These are phyloP conservation scores for Copromyces sp. DNA, from an alignment of 495 filamentous ascomycete species.

Conservation along the genomic window DNA sequence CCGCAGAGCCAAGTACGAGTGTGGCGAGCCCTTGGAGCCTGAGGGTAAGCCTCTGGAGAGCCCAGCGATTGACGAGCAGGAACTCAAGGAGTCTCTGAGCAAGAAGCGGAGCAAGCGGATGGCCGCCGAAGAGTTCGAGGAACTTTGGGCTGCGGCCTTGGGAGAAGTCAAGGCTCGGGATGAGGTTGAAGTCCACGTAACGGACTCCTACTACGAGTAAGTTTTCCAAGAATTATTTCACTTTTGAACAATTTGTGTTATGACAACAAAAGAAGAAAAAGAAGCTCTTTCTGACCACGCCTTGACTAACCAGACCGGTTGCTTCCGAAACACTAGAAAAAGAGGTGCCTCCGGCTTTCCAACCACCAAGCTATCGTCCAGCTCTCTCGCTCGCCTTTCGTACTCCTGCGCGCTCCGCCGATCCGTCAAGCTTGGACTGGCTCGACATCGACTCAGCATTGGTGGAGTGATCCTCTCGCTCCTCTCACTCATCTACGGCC, in stretches of 20 bases:
- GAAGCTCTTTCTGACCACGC: constrained; percentile 28
- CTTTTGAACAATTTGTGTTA: constrained; percentile 6
- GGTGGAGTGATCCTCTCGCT: constrained; percentile 51
- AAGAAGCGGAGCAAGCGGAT: constrained; percentile 67
- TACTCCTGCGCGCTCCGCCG: constrained; percentile 79
- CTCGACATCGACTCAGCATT: constrained; percentile 92
- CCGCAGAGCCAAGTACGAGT: constrained; percentile 79
- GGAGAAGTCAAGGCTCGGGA: constrained; percentile 75
- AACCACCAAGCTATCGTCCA: constrained; percentile 50
- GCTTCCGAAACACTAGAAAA: constrained; percentile 55
- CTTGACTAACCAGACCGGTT: constrained; percentile 68
- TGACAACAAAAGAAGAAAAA: background rate
- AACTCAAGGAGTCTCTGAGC: constrained; percentile 63
- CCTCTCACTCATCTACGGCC: constrained; percentile 43
- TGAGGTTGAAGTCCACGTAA: constrained; percentile 61
- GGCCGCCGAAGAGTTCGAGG: constrained; percentile 81
- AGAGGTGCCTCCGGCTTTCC: constrained; percentile 47
- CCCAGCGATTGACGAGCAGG: constrained; percentile 60
- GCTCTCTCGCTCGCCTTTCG: constrained; percentile 81
- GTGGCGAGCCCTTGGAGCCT: constrained; percentile 60
- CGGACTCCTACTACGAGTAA: constrained; percentile 48
- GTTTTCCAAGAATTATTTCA: constrained; percentile 24
- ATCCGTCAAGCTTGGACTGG: constrained; percentile 83
- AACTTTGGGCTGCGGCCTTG: constrained; percentile 78
- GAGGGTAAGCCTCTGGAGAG: constrained; percentile 47